Evolutionary conservation across 805 yeast genomes (phyloP), one percentile per base, ranked within the genome.

Genomic region (Cyberlindnera mycetangii): DNA sequence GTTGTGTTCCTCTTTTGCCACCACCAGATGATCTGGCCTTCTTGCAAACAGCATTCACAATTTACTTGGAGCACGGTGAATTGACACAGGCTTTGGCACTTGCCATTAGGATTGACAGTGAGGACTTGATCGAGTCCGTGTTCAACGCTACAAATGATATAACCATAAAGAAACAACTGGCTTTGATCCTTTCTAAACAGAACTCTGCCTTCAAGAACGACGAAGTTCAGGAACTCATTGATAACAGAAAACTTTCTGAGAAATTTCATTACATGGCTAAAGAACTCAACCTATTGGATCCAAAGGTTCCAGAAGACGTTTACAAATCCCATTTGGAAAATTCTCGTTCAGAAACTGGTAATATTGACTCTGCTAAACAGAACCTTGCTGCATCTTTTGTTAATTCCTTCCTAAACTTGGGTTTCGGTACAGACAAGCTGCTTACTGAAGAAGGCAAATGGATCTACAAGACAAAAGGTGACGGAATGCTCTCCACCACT

Each of bases 381-480:
- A 93, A 89, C 61, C 74, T 93, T 57, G 98, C 98, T 4, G 81
- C 95, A 3, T 78, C 93, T n/a, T 92, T 93, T 64, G 98, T 90
- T 40, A 93, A 89, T 60, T 85, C 90, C 7, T 89, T 90, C 62
- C 75, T 89, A 53, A 93, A 93, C 65, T 78, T 90, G 58, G 99
- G 99, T 39, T 93, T 81, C 60, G 89, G 95, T 48, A 75, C 79
- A 40, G 98, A 92, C 64, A 88, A 87, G 61, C 70, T 87, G 53
- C 71, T 90, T 45, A 79, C 83, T 48, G 83, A 84, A 35, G 88
- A 83, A 53, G 92, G 85, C 50, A 75, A 78, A 50, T 92, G 97
- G 95, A 86, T 92, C 45, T 92, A 85, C 69, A 87, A 86, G 64
- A 90, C 97, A 3, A 88, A 88, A 63, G 96, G 89, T 37, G 78